phyloP scores from a whole-genome alignment of 2,329 filamentous ascomycete genomes.

The Microsporum audouinii region DNA sequence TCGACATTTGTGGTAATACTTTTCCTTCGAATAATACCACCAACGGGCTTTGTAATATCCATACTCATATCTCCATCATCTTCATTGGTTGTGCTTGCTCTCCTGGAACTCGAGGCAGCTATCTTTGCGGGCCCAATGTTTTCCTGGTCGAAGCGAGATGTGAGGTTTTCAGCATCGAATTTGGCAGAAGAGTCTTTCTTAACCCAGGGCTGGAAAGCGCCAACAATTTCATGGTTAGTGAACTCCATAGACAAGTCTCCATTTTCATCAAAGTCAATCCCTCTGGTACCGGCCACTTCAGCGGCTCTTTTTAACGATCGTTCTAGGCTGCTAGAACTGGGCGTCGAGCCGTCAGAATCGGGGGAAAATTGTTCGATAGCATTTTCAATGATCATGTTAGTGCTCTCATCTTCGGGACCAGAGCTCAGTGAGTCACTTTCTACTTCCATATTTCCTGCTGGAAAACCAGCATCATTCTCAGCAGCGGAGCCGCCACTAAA shows the following conservation, averaged over 20 bases:
- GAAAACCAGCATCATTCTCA: constrained; percentile 34
- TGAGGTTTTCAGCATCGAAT: constrained; percentile 35
- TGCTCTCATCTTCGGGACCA: constrained; percentile 52
- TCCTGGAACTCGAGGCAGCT: neutral
- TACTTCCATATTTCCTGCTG: constrained; percentile 28
- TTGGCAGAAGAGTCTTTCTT: constrained; percentile 32
- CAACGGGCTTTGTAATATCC: constrained; percentile 79
- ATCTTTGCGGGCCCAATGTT: constrained; percentile 25
- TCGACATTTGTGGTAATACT: constrained; percentile 10
- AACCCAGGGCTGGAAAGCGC: constrained; percentile 40
- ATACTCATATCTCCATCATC: constrained; percentile 69
- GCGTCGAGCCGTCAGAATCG: constrained; percentile 45
- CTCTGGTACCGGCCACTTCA: constrained; percentile 61
- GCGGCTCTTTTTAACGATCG: constrained; percentile 66
- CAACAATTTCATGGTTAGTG: constrained; percentile 48
- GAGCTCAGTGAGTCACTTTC: constrained; percentile 42
- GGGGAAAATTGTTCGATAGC: constrained; percentile 56
- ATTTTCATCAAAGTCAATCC: constrained; percentile 43
- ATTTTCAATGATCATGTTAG: constrained; percentile 73
- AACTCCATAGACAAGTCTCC: constrained; percentile 73
- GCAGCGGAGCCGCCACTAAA: constrained; percentile 51
- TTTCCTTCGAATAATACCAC: constrained; percentile 56
- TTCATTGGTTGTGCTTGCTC: constrained; percentile 20
- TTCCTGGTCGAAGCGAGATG: constrained; percentile 35
- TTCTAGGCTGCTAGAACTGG: constrained; percentile 63